Percentiles rank a stretch among this genome's conserved stretches.
Evolutionary conservation across 2,329 filamentous ascomycete species (phyloP).

Genomic region (Sphaerostilbella broomeana): DNA sequence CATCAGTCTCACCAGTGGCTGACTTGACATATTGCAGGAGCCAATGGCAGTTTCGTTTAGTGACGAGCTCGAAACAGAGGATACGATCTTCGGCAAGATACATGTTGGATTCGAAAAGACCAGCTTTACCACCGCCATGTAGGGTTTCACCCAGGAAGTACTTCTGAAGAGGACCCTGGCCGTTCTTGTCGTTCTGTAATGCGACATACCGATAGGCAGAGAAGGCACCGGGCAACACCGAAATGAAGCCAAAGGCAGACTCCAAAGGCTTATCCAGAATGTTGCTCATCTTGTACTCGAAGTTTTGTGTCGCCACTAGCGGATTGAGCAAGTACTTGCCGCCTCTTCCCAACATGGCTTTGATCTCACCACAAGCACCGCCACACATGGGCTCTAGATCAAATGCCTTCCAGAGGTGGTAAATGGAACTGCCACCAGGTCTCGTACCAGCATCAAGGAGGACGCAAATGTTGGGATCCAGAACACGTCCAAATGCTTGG

Average conservation of each 20-base stretch:
- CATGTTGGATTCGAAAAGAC: constrained; percentile 99
- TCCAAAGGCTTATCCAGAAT: constrained; percentile 97
- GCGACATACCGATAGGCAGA: constrained; percentile 96
- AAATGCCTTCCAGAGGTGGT: constrained; percentile 97
- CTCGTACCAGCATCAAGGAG: constrained; percentile 93
- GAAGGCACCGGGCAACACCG: constrained; percentile 91
- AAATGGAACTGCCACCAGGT: constrained; percentile 89
- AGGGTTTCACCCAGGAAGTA: constrained; percentile 97
- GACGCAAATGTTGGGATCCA: constrained; percentile 95
- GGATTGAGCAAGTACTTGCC: constrained; percentile 90
- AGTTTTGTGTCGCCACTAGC: constrained; percentile 92
- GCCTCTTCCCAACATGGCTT: constrained; percentile 82
- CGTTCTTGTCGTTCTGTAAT: constrained; percentile 93
- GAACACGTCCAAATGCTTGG: constrained; percentile 84
- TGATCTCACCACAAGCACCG: constrained; percentile 97
- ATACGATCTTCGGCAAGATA: constrained; percentile 98
- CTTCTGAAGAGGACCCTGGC: constrained; percentile 85
- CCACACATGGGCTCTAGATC: constrained; percentile 96
- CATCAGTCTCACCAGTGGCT: constrained; percentile 92
- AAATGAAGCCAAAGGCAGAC: constrained; percentile 96
- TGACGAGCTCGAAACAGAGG: constrained; percentile 95
- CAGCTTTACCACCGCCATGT: constrained; percentile 82
- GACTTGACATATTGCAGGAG: constrained; percentile 98
- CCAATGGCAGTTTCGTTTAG: constrained; percentile 96
- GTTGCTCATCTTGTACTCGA: constrained; percentile 99